Evolutionary conservation across 2,329 filamentous ascomycete species (phyloP), one percentile per base, ranked within the genome.

Genomic region (Drechslerella dactyloides): DNA sequence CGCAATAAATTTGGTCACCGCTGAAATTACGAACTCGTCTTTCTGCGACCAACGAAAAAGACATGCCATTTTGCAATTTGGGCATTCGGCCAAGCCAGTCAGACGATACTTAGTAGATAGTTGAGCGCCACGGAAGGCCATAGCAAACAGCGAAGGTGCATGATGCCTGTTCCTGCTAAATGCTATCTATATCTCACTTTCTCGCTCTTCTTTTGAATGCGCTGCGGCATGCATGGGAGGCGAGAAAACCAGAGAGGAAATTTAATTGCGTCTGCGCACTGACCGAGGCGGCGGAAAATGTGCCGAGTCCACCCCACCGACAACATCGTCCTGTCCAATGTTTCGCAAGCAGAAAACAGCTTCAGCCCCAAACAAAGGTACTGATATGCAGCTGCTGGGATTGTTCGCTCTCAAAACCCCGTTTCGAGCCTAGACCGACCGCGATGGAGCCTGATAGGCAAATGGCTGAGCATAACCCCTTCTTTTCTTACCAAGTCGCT

Each of bases 141-240:
- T 58, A 55, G 63, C 55, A 55, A 58, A 68, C 63, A 68, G 50
- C 42, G 46, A 27, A 35, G 13, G 53, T 50, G 53, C 46, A 21
- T 42, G 37, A 24, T 17, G 54, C 23, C 35, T 57, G 37, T 46
- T 57, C 54, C 17, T 27, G 21, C 19, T 3, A 23, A 13, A 33
- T 19, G 17, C 27, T 30, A 37, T 5, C 27, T 30, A 24, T 27
- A 13, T 57, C 13, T n/a, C n/a, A n/a, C n/a, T n/a, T n/a, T n/a
- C n/a, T n/a, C n/a, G n/a, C n/a, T n/a, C n/a, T n/a, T n/a, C n/a
- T n/a, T n/a, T n/a, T n/a, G n/a, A n/a, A n/a, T n/a, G n/a, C n/a
- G n/a, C n/a, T n/a, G n/a, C n/a, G n/a, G n/a, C n/a, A n/a, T n/a
- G n/a, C 23, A 23, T 44, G 8, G 27, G 27, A 33, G 37, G 37